These are phyloP conservation scores for Kluyveromyces dobzhanskii DNA, from an alignment of 805 yeast genomes.

Conservation along the genomic window DNA sequence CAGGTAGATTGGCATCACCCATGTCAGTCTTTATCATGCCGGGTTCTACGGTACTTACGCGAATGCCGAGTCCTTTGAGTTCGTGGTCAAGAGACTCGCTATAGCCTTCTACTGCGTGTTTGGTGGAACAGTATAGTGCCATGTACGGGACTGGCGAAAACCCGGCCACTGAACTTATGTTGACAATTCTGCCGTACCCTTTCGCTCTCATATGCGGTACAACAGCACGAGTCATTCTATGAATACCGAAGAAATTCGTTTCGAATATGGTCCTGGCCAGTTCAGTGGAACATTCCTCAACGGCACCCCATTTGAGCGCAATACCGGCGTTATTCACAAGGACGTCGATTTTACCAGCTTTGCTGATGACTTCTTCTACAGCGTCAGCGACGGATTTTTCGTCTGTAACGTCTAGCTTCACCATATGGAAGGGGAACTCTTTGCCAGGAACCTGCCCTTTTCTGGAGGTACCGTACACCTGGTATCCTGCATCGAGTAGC, in stretches of 20 bases:
- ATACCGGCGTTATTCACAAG: neutral
- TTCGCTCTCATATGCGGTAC: neutral
- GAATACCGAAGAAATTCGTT: neutral
- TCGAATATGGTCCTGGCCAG: neutral
- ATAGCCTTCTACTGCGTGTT: neutral
- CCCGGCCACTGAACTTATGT: neutral
- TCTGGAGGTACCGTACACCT: neutral
- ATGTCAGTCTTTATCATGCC: neutral
- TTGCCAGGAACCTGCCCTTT: neutral
- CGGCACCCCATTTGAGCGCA: neutral
- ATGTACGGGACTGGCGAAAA: neutral
- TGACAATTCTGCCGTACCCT: neutral
- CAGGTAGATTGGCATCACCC: neutral
- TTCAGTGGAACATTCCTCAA: no score
- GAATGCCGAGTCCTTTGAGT: neutral
- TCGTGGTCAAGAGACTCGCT: neutral
- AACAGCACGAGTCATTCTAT: neutral
- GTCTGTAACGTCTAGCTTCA: neutral
- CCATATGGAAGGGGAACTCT: neutral
- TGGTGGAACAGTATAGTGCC: neutral
- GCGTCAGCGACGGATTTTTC: neutral
- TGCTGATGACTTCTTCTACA: neutral
- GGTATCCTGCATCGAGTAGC: neutral
- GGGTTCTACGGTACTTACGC: neutral
- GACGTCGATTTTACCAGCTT: slow-evolving; percentile 1